These are phyloP conservation scores for Plasmodium inui DNA, from an alignment of 169 alveolate species.

Conservation along the genomic window DNA sequence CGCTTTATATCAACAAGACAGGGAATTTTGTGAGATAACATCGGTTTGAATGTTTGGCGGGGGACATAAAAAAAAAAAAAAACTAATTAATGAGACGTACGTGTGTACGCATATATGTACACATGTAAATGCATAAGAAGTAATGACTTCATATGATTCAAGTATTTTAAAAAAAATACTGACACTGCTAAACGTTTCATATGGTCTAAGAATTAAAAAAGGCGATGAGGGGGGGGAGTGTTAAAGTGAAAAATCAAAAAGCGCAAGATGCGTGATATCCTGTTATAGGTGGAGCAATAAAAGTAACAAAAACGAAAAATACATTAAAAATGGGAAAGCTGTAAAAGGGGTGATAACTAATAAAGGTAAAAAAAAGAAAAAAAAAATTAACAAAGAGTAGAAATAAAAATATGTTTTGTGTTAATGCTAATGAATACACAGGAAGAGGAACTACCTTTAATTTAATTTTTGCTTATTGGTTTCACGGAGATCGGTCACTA, in stretches of 20 bases:
- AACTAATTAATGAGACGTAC: neutral
- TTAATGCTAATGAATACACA: neutral
- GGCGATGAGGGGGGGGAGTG: neutral
- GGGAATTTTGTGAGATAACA: neutral
- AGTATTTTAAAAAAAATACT: neutral
- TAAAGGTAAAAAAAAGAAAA: neutral
- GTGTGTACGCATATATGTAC: neutral
- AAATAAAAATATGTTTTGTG: neutral
- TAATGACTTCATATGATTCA: neutral
- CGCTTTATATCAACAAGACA: conserved; percentile 1
- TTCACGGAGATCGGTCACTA: neutral
- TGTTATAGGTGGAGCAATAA: neutral
- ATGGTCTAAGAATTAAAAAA: neutral
- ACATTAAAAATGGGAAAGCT: neutral
- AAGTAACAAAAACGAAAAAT: conserved; percentile 5
- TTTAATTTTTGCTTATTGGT: neutral
- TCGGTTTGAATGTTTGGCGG: neutral
- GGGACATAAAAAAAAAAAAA: conserved; percentile 9
- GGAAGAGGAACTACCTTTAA: neutral
- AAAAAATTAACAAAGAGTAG: neutral
- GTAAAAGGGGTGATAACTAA: neutral
- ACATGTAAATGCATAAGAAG: neutral
- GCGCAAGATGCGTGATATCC: neutral
- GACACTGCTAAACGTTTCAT: neutral
- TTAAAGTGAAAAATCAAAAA: neutral